Base-by-base conservation (phyloP, 2,329 filamentous ascomycete species). In the Aspergillus unguis region DNA sequence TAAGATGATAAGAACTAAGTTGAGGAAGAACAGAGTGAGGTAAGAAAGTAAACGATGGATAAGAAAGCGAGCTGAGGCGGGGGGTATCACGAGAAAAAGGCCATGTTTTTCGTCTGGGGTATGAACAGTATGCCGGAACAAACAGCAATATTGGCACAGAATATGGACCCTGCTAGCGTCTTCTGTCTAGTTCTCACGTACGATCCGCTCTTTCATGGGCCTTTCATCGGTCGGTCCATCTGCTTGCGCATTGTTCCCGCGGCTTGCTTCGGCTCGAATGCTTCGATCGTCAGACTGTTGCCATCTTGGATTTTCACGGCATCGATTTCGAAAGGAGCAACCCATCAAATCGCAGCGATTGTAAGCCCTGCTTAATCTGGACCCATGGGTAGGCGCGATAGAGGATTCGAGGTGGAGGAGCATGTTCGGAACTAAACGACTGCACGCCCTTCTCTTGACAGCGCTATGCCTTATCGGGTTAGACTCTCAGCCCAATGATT, bases 381-480 rank as follows among this genome's bases (percentile, higher is more conserved):
- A 43, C 36, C 44, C 50, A 47, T 52, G 44, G 44, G 47, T 43
- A 41, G 49, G 43, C 48, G 38, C 10, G 43, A 36, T 28, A 53
- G 52, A 37, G 29, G 38, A 6, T 49, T 32, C 37, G n/a, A 42
- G 46, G 46, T 49, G 46, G 46, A 35, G 23, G 26, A 23, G n/a
- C 38, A 44, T 38, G 33, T 27, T 7, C 35, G 33, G 23, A 50
- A 36, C 54, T 49, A 46, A 57, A 44, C 48, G 49, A 37, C 44
- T 56, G 56, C 62, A 52, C 64, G 65, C 65, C 65, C 64, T 67
- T 64, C 58, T 51, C 52, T 58, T 64, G 65, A 62, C 66, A 69
- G 54, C 59, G 58, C 65, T 46, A 65, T 59, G 10, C 66, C 58
- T 51, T 17, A 52, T 58, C 17, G 3, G 60, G 65, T 9, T 37